Conservation (phyloP, 345 rosid species). For the Eucalyptus sp. region DNA sequence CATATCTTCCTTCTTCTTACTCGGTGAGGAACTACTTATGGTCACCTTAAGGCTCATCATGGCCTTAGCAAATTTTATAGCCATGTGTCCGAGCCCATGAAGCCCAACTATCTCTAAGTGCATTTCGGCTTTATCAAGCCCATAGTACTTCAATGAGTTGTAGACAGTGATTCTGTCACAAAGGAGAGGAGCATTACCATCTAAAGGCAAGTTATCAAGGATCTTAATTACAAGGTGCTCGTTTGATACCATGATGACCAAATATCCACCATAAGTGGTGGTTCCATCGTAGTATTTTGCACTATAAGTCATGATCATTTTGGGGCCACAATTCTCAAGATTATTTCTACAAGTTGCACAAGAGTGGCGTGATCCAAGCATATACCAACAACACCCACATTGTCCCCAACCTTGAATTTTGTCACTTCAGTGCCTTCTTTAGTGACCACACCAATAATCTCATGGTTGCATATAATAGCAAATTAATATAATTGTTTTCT, state of each 20-base stretch:
- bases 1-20: slow-evolving; percentile 21
- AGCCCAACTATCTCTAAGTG: slow-evolving; percentile 45
- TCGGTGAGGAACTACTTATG: slow-evolving; percentile 28
- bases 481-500: background rate
- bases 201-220: slow-evolving; percentile 39
- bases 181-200: slow-evolving; percentile 41
- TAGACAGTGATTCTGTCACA: slow-evolving; percentile 56
- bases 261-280: slow-evolving; percentile 14
- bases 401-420: slow-evolving; percentile 21
- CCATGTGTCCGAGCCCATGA: slow-evolving; percentile 32
- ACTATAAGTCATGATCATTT: background rate
- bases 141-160: slow-evolving; percentile 44
- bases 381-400: slow-evolving; percentile 14
- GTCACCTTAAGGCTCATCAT: slow-evolving; percentile 25
- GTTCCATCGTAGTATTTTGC: slow-evolving; percentile 5
- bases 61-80: slow-evolving; percentile 38
- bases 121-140: slow-evolving; percentile 14
- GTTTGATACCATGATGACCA: slow-evolving; percentile 35
- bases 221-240: slow-evolving; percentile 31
- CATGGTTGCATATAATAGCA: slow-evolving; percentile 1
- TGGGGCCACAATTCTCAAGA: background rate
- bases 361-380: slow-evolving; percentile 10
- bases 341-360: background rate
- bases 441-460: slow-evolving; percentile 14
- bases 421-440: slow-evolving; percentile 20